Evolutionary conservation across 73 alveolate genomes (phyloP), one percentile per base, ranked within the genome.

Genomic region (Effrenium voratum): DNA sequence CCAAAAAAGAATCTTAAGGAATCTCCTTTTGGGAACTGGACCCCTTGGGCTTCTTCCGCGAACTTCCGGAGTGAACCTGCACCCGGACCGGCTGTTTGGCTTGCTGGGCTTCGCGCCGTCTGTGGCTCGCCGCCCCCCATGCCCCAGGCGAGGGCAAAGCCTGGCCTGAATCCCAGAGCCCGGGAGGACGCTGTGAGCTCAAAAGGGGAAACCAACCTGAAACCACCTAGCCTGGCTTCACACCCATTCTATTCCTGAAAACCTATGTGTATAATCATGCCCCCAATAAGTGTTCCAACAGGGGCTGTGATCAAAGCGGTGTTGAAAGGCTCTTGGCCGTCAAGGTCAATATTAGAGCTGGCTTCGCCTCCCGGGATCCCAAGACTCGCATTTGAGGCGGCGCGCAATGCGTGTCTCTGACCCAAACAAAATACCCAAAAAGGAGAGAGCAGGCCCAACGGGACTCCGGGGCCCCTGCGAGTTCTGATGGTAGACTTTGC

Each of bases 401-500:
- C n/a, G 26, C 72, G 28, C n/a, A 26, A 57, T 32, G 28, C 36
- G 28, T 13, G 28, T 24, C 34, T 30, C 34, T 30, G 5, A 12
- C 80, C 30, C 2, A 30, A 34, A 68, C 80, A 30, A 26, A 19
- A 22, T n/a, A 6, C 24, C 80, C 34, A 12, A 16, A 2, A 30
- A 1, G 30, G 19, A 30, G 43, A 1, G 24, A 30, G 13, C 47
- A 40, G 0, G n/a, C 34, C 47, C 50, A 12, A 34, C 82, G 26
- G 22, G 34, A 10, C 84, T 16, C 60, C 24, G 57, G 50, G 60
- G 55, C 47, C 36, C 55, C 36, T 8, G 73, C 88, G 98, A 91
- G 81, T 91, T 91, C 91, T 91, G 98, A 77, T 91, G 98, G 47
- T 91, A 91, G 60, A 80, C 80, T 66, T 87, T 87, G 72, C 95